A percentile compares a stretch with the other conserved stretches of the same genome.
These are phyloP conservation scores for Annulohypoxylon moriforme DNA, from an alignment of 495 filamentous ascomycete species.

Conservation along the genomic window DNA sequence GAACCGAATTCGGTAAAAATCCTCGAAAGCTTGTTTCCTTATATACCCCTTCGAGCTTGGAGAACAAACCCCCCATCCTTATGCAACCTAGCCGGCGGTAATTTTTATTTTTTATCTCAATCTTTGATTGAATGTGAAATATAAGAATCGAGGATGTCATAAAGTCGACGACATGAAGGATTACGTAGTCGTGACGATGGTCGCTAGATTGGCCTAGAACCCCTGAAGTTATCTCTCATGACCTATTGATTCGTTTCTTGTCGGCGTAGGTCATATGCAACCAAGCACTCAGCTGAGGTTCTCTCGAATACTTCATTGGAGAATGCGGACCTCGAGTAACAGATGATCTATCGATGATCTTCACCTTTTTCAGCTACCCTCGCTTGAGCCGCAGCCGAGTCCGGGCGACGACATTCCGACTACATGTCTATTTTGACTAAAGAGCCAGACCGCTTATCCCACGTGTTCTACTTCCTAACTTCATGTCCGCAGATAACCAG, in stretches of 20 bases:
- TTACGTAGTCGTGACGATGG: slow-evolving; percentile 32
- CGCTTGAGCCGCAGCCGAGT: slow-evolving; percentile 44
- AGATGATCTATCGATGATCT: slow-evolving; percentile 42
- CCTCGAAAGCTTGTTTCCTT: neutral
- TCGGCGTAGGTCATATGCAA: slow-evolving; percentile 30
- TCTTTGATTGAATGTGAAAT: neutral
- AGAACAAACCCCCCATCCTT: neutral
- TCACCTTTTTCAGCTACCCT: slow-evolving; percentile 35
- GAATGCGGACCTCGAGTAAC: slow-evolving; percentile 31
- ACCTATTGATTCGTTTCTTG: slow-evolving; percentile 25
- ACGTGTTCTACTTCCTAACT: slow-evolving; percentile 29
- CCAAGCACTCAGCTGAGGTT: slow-evolving; percentile 32
- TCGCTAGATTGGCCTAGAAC: slow-evolving; percentile 35
- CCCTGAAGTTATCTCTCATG: slow-evolving; percentile 19
- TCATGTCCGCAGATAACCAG: neutral
- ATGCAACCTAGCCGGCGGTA: neutral
- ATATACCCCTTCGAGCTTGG: neutral
- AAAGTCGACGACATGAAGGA: slow-evolving; percentile 16
- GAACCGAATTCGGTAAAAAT: slow-evolving; percentile 9
- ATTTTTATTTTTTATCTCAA: neutral
- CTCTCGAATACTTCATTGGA: slow-evolving; percentile 34
- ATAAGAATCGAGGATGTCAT: neutral
- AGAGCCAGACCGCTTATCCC: slow-evolving; percentile 36
- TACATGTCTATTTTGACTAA: slow-evolving; percentile 29
- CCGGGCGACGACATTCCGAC: slow-evolving; percentile 41